Base-by-base conservation (phyloP, 768 basidiomycete species). In the Pisolithus tinctorius region DNA sequence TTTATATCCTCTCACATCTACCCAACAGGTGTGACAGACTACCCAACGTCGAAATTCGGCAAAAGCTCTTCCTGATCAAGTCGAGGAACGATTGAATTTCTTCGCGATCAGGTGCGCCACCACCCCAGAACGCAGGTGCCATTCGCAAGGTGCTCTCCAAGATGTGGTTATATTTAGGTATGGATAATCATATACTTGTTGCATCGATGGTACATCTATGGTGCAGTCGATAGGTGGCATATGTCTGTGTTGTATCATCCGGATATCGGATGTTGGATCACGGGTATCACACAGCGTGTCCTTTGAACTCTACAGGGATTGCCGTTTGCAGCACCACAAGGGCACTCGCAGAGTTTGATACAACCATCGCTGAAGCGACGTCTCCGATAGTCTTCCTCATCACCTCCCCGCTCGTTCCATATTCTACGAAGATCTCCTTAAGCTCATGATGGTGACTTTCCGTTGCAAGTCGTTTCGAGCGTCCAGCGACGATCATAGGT, bases 1-100 rank as follows among this genome's bases (percentile, higher is more conserved):
- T 88, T 10, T 26, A 9, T 26, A 29, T 41, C 37, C 50, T 31
- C 16, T 13, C n/a, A 44, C 47, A 10, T 38, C 34, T 3, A 0
- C 23, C 30, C 17, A 1, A 45, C 13, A 40, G 36, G 5, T 34
- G 29, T 25, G 31, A n/a, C 58, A 88, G 88, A 90, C 38, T 80
- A 78, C 48, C 95, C 95, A 0, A 90, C 93, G 6, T 69, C 90
- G 43, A 94, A 93, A 63, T 98, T 93, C 59, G 96, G 96, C 56
- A 93, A 97, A 97, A 64, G 96, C 93, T 3, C 80, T 99, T 9
- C 81, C 89, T 5, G 77, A 80, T 4, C 96, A 99, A 70, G 96
- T 99, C 13, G 95, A 98, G 67, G 95, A 98, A 68, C 84, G 96
- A 11, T 77, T 99, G 3, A 75, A 77, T 53, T 98, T 98, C 74